phyloP scores from a whole-genome alignment of 768 basidiomycete genomes.

The Pulveroboletus sp. region DNA sequence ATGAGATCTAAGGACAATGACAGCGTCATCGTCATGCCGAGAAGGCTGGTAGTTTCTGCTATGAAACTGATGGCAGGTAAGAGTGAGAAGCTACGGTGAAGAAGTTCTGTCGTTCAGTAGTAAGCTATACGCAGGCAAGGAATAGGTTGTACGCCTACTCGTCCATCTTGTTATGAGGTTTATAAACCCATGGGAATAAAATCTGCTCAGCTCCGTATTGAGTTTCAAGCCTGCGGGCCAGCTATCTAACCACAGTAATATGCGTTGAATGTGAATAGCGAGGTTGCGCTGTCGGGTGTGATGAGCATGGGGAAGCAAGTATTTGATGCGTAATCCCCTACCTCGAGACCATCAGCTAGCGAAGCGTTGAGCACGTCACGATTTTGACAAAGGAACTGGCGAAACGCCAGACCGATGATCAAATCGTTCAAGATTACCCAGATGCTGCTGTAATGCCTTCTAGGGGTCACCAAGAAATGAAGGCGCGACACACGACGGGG shows the following conservation, averaged over 20 bases:
- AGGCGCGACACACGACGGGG: slow-evolving; percentile 10
- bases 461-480: neutral
- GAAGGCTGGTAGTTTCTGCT: slow-evolving; percentile 35
- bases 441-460: slow-evolving; percentile 84
- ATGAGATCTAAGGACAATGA: slow-evolving; percentile 66
- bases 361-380: slow-evolving; percentile 41
- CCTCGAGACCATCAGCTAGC: slow-evolving; percentile 39
- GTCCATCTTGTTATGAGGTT: slow-evolving; percentile 67
- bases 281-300: slow-evolving; percentile 17
- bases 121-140: slow-evolving; percentile 8
- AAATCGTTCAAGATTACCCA: slow-evolving; percentile 92
- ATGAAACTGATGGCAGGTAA: slow-evolving; percentile 25
- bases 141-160: slow-evolving; percentile 43
- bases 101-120: slow-evolving; percentile 10
- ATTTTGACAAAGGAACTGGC: slow-evolving; percentile 69
- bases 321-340: slow-evolving; percentile 17
- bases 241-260: slow-evolving; percentile 80
- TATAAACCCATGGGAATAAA: slow-evolving; percentile 73
- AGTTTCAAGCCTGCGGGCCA: slow-evolving; percentile 98
- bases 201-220: slow-evolving; percentile 87
- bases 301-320: neutral
- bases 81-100: slow-evolving; percentile 19
- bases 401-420: slow-evolving; percentile 74
- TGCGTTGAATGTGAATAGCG: slow-evolving; percentile 40
- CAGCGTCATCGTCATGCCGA: slow-evolving; percentile 62